Conservation (phyloP, 352 stramenopile species). For the Globisporangium spiculum region DNA sequence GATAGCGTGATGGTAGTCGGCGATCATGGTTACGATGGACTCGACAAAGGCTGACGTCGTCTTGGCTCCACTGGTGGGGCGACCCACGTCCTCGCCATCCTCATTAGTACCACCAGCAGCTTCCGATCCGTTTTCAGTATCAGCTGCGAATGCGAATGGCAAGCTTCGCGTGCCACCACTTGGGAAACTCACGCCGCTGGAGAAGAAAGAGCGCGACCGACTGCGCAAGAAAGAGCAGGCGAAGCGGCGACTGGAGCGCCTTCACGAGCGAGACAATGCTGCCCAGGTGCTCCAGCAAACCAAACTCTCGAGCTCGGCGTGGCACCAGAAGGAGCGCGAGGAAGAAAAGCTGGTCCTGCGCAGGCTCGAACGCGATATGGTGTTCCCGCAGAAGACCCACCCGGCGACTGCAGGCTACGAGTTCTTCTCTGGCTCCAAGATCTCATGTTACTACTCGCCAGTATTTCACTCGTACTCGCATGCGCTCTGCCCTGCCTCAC, state of each 20-base stretch:
- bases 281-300: conserved; percentile 26
- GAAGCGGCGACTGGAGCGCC: conserved; percentile 30
- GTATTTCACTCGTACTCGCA: conserved; percentile 60
- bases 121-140: neutral
- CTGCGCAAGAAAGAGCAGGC: conserved; percentile 51
- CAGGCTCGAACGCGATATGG: conserved; percentile 55
- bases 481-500: conserved; percentile 36
- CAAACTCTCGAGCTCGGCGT: conserved; percentile 26
- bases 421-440: conserved; percentile 21
- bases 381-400: conserved; percentile 50
- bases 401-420: conserved; percentile 52
- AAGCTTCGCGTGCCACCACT: neutral
- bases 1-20: neutral
- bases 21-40: neutral
- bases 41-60: neutral
- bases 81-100: neutral
- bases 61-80: neutral
- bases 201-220: conserved; percentile 52
- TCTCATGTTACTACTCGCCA: conserved; percentile 25
- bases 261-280: conserved; percentile 33
- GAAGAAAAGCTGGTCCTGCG: conserved; percentile 72
- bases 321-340: conserved; percentile 43
- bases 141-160: neutral
- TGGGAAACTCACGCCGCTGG: conserved; percentile 36
- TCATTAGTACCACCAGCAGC: neutral